A percentile compares a stretch with the other conserved stretches of the same genome.
These are phyloP conservation scores for Clohesyomyces aquaticus DNA, from an alignment of 495 filamentous ascomycete species.

Conservation along the genomic window DNA sequence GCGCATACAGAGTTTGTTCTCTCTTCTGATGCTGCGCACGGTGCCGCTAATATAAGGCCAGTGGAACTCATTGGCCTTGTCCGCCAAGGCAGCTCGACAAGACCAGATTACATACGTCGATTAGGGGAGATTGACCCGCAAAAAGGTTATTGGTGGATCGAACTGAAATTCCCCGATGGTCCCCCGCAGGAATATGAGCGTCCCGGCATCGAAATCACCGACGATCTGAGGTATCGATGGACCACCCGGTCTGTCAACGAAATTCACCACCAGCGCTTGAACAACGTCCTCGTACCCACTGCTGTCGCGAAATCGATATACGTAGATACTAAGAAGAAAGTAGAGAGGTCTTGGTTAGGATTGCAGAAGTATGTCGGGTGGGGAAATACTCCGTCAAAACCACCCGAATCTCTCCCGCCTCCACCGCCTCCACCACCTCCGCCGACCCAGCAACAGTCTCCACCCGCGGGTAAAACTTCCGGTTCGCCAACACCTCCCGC, in stretches of 20 bases:
- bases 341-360: constrained; percentile 1
- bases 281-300: constrained; percentile 50
- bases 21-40: neutral
- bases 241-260: constrained; percentile 53
- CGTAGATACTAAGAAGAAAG: constrained; percentile 42
- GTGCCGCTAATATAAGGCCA: constrained; percentile 25
- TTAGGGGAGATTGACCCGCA: constrained; percentile 56
- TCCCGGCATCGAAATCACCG: constrained; percentile 61
- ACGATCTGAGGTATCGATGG: constrained; percentile 55
- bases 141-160: constrained; percentile 59
- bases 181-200: constrained; percentile 64
- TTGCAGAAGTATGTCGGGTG: constrained; percentile 22
- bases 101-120: constrained; percentile 41
- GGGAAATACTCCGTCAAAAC: constrained; percentile 1
- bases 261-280: constrained; percentile 48
- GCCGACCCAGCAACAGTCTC: neutral
- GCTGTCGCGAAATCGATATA: constrained; percentile 49
- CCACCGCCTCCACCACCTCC: neutral
- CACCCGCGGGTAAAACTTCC: neutral
- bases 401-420: neutral
- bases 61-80: constrained; percentile 59
- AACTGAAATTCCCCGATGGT: constrained; percentile 61
- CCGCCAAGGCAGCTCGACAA: constrained; percentile 22
- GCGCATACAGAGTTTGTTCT: constrained; percentile 56
- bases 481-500: neutral